Evolutionary conservation across 345 rosid genomes (phyloP).

Genomic region (Populus ilicifolia): DNA sequence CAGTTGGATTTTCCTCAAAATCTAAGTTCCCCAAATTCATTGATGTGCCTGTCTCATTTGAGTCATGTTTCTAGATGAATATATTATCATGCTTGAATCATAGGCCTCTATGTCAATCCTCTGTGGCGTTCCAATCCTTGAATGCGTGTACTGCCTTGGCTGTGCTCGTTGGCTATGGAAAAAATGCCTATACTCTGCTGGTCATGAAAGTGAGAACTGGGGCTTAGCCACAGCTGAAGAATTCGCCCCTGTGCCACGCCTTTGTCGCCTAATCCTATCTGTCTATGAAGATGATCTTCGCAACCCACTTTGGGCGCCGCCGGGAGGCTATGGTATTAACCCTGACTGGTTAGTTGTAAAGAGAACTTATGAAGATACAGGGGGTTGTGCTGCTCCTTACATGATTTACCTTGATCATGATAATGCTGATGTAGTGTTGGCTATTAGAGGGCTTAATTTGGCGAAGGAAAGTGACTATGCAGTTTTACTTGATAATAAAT

Average conservation of each 20-base stretch:
- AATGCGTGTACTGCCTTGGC: slow-evolving; percentile 82
- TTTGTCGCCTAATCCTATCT: slow-evolving; percentile 68
- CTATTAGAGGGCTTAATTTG: slow-evolving; percentile 76
- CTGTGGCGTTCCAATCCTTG: slow-evolving; percentile 79
- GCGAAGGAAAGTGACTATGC: slow-evolving; percentile 86
- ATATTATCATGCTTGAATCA: slow-evolving; percentile 29
- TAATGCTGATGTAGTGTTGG: slow-evolving; percentile 54
- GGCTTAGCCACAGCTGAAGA: slow-evolving; percentile 72
- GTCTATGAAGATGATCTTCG: slow-evolving; percentile 75
- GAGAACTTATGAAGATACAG: slow-evolving; percentile 61
- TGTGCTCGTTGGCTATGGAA: slow-evolving; percentile 87
- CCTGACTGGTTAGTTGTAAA: slow-evolving; percentile 60
- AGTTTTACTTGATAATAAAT: slow-evolving; percentile 76
- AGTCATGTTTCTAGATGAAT: slow-evolving; percentile 13
- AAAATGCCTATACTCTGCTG: slow-evolving; percentile 83
- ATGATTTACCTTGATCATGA: slow-evolving; percentile 77
- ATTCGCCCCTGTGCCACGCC: slow-evolving; percentile 72
- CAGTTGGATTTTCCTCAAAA: not conserved
- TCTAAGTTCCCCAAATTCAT: not conserved
- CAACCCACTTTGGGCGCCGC: slow-evolving; percentile 81
- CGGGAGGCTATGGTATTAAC: slow-evolving; percentile 73
- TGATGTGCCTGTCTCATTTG: not conserved
- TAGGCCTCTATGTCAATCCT: slow-evolving; percentile 70
- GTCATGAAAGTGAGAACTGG: slow-evolving; percentile 88
- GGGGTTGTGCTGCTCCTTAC: slow-evolving; percentile 71